Percentiles rank a stretch among this genome's conserved stretches.
phyloP scores from a whole-genome alignment of 2,329 filamentous ascomycete species.

The Leptodontidium sp. region DNA sequence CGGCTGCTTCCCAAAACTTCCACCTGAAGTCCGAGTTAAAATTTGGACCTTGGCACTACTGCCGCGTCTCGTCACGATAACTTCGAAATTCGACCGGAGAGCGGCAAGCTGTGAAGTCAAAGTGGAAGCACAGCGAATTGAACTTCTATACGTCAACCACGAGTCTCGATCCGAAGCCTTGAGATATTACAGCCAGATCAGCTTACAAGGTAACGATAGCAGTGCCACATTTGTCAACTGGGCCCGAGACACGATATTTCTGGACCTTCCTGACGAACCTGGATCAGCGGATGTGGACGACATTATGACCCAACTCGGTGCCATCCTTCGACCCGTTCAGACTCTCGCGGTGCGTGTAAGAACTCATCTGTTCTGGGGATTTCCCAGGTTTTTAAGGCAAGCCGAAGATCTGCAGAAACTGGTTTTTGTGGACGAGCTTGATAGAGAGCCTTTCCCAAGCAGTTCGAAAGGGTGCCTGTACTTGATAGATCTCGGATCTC shows the following conservation, averaged over 20 bases:
- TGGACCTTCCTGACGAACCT: slow-evolving; percentile 6
- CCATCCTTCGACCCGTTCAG: not conserved
- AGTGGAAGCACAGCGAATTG: not conserved
- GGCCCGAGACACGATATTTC: slow-evolving; percentile 4
- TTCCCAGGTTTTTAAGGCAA: slow-evolving; percentile 5
- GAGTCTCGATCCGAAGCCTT: not conserved
- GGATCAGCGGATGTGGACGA: not conserved
- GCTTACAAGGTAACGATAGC: not conserved
- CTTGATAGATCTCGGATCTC: not conserved
- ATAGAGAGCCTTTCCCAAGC: too few species aligned
- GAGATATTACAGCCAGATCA: slow-evolving; percentile 1
- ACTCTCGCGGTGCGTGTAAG: not conserved
- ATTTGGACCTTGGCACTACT: not conserved
- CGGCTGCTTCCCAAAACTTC: not conserved
- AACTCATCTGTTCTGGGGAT: slow-evolving; percentile 8
- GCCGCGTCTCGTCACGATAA: not conserved
- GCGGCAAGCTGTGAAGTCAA: not conserved
- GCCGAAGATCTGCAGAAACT: too few species aligned
- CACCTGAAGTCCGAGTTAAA: not conserved
- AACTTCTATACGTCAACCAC: not conserved
- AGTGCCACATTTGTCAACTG: not conserved
- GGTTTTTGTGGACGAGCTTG: too few species aligned
- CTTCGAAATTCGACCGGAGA: not conserved
- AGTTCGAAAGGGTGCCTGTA: too few species aligned
- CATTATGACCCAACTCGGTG: not conserved